phyloP scores from a whole-genome alignment of 345 rosid genomes.

The Euphorbia tirucalli region DNA sequence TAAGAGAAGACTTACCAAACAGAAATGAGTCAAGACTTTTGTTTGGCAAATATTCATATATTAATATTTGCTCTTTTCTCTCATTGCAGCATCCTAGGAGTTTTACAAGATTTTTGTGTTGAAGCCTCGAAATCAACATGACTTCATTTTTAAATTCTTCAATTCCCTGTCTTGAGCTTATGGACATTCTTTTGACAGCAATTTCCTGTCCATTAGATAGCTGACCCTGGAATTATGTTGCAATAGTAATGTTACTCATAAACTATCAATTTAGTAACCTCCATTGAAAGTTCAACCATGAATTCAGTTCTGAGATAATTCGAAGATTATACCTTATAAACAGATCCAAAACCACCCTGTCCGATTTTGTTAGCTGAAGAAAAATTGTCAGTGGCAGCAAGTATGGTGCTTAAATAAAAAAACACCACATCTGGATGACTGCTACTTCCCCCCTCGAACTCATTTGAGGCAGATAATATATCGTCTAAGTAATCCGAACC shows the following conservation, averaged over 20 bases:
- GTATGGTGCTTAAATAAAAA: constrained; percentile 17
- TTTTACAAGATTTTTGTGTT: constrained; percentile 23
- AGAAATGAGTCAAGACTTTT: no score
- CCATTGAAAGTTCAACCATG: no score
- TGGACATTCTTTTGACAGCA: constrained; percentile 17
- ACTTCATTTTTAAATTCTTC: no score
- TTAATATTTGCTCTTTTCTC: no score
- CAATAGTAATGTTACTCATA: not conserved
- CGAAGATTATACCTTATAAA: constrained; percentile 30
- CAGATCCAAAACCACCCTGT: constrained; percentile 42
- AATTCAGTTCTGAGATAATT: constrained; percentile 38
- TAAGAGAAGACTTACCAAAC: no score
- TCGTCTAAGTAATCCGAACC: no score
- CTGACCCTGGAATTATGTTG: constrained; percentile 14
- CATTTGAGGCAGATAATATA: no score
- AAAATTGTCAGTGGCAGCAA: constrained; percentile 35
- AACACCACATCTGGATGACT: no score
- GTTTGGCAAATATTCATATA: no score
- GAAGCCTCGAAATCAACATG: constrained; percentile 19
- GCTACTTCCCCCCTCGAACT: no score
- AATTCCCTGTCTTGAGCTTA: constrained; percentile 20
- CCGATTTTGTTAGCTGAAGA: constrained; percentile 28
- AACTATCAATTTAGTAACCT: no score
- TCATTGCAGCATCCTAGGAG: no score
- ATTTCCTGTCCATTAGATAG: constrained; percentile 15